These are phyloP conservation scores for Blastobotrys arbuscula DNA, from an alignment of 1,139 yeast species.

Conservation along the genomic window DNA sequence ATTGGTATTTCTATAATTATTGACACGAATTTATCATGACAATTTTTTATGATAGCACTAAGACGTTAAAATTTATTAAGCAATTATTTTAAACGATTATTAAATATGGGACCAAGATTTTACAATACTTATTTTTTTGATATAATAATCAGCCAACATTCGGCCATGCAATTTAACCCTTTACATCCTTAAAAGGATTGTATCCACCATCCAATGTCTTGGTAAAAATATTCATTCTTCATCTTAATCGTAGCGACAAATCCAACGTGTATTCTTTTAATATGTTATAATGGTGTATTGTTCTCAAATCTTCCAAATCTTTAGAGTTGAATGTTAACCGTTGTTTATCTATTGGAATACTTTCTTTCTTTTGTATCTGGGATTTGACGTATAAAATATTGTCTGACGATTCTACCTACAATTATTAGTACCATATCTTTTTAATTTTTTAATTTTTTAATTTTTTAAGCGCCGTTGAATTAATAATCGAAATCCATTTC, in stretches of 20 bases:
- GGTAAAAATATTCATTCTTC: slow-evolving; percentile 61
- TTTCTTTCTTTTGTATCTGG: slow-evolving; percentile 92
- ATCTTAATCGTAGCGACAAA: slow-evolving; percentile 84
- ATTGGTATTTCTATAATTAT: no score
- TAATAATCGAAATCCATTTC: no score
- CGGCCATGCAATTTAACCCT: no score
- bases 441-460: neutral
- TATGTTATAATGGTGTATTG: slow-evolving; percentile 88
- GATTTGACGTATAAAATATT: slow-evolving; percentile 91
- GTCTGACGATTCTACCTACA: slow-evolving; percentile 79
- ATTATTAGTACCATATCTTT: no score
- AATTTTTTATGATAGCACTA: no score
- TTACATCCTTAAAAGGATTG: no score
- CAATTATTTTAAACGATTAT: no score
- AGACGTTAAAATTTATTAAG: no score
- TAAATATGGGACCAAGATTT: no score
- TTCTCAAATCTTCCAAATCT: slow-evolving; percentile 91
- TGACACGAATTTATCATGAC: no score
- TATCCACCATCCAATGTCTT: slow-evolving; percentile 74
- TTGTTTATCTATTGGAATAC: slow-evolving; percentile 93
- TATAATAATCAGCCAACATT: no score
- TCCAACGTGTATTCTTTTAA: slow-evolving; percentile 89
- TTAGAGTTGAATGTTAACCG: slow-evolving; percentile 89
- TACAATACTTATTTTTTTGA: no score
- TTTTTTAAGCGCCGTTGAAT: neutral